Evolutionary conservation across 768 basidiomycete genomes (phyloP), one percentile per base, ranked within the genome.

Genomic region (Agaricus sinodeliciosus): DNA sequence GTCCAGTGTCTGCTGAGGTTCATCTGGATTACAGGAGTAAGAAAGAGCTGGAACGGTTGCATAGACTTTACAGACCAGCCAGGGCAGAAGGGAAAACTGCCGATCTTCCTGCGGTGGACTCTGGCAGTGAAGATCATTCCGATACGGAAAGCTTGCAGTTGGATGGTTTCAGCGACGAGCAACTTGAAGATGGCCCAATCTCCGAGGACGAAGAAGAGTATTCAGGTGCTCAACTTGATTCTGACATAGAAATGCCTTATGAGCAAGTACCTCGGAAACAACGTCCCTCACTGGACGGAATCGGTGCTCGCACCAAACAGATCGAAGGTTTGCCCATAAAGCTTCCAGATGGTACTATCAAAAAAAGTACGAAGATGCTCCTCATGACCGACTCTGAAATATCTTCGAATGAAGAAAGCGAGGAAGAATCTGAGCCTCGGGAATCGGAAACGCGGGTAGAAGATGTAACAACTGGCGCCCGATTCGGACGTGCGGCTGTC

Each of bases 401-500:
- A 37, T 56, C 59, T 44, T 67, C 69, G 22, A 67, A 65, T 18
- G 60, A 65, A 22, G 62, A 62, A 19, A 60, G 56, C 44, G 66
- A 66, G 28, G 62, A 73, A 45, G 65, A 72, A 51, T 64, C 61
- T 51, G 55, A 54, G 55, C 56, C 41, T 8, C 52, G 60, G 45
- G 49, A 55, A 43, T 59, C 56, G 43, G 61, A 63, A 34, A 62
- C 59, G 36, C 62, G 59, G 18, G 69, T 79, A 42, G 90, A 90
- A 59, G 87, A 90, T 60, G 80, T 89, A 19, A 71, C 89, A 7
- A 91, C 89, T 7, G 91, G 90, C 11, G 85, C 90, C 57, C 81
- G 93, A 28, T 92, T 93, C 59, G 94, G 94, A n/a, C 80, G 91
- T 25, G 79, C 78, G 15, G 87, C 90, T 3, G 82, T 95, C 11